These are phyloP conservation scores for Terana coerulea DNA, from an alignment of 768 basidiomycete genomes.

Conservation along the genomic window DNA sequence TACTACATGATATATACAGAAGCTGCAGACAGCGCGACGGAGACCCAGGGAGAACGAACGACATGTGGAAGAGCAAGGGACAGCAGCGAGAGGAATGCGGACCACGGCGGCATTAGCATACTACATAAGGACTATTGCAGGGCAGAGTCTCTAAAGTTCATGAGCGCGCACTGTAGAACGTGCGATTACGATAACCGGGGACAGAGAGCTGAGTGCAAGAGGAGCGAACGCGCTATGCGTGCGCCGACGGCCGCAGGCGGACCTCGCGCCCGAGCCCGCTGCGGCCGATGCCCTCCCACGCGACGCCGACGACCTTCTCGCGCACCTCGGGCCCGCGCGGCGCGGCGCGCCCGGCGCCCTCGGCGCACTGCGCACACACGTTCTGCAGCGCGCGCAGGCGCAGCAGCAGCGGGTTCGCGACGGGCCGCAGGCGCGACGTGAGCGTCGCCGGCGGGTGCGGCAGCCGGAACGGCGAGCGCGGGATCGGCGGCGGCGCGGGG, in stretches of 20 bases:
- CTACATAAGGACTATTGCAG: no score
- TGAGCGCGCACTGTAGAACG: no score
- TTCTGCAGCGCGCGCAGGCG: slow-evolving; percentile 62
- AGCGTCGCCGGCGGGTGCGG: slow-evolving; percentile 24
- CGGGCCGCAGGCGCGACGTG: slow-evolving; percentile 48
- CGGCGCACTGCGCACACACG: slow-evolving; percentile 33
- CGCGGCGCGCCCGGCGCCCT: slow-evolving; percentile 32
- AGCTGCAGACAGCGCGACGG: no score
- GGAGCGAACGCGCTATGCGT: no score
- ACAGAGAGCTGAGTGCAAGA: no score
- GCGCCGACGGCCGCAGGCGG: neutral
- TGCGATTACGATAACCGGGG: no score
- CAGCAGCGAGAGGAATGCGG: no score
- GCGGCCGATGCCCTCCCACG: slow-evolving; percentile 57
- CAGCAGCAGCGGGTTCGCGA: slow-evolving; percentile 58
- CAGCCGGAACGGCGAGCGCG: slow-evolving; percentile 40
- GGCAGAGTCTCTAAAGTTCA: no score
- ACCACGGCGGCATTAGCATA: no score
- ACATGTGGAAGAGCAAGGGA: no score
- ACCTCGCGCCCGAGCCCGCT: slow-evolving; percentile 46
- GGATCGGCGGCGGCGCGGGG: slow-evolving; percentile 35
- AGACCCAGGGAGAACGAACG: no score
- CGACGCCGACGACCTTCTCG: slow-evolving; percentile 57
- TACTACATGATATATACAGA: no score
- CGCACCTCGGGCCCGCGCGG: slow-evolving; percentile 15